Base-by-base conservation (phyloP, 2,329 filamentous ascomycete genomes). In the Zymoseptoria ardabiliae region DNA sequence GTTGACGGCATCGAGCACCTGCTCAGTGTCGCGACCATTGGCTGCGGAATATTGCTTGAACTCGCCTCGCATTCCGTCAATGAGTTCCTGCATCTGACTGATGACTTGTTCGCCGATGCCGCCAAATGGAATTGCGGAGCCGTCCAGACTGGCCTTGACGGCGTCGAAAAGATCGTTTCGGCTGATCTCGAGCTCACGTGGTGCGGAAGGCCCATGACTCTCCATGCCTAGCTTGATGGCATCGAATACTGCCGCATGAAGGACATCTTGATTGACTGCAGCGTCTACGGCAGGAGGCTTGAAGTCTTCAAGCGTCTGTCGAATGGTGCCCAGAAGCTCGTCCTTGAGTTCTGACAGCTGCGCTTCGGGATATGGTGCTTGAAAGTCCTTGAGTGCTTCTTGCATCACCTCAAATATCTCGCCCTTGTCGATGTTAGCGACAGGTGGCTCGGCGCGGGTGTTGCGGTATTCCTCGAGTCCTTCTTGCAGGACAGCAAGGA, bases 371-470 rank as follows among this genome's bases (percentile, higher is more conserved):
- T 84, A 80, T 49, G 60, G 63, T 1, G 90, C 87, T 1, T 83
- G 81, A 70, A 93, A 94, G 70, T 91, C 85, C 71, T 92, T 87
- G 57, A 97, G 77, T 9, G 90, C 91, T 68, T 93, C 88, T n/a
- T 91, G 85, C 11, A 97, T 88, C 30, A 91, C 91, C 54, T 86
- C 82, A 68, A 92, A 88, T 21, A 97, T 88, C 69, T 97, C 91
- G 2, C 95, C 91, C 64, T 89, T 86, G 3, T 87, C 91, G 1
- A 89, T 86, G 23, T 82, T 83, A 20, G 70, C 71, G 70, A 28
- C 78, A 19, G 78, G 61, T 75, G 77, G 74, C 20, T 84, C 79
- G n/a, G 79, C 59, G 1, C 64, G 75, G 19, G 72, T 77, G 13
- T 81, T 79, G 1, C 81, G 81, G 70, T 94, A 91, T 53, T 91